phyloP scores from a whole-genome alignment of 2,329 filamentous ascomycete species.

The Tolypocladium ovalisporum region DNA sequence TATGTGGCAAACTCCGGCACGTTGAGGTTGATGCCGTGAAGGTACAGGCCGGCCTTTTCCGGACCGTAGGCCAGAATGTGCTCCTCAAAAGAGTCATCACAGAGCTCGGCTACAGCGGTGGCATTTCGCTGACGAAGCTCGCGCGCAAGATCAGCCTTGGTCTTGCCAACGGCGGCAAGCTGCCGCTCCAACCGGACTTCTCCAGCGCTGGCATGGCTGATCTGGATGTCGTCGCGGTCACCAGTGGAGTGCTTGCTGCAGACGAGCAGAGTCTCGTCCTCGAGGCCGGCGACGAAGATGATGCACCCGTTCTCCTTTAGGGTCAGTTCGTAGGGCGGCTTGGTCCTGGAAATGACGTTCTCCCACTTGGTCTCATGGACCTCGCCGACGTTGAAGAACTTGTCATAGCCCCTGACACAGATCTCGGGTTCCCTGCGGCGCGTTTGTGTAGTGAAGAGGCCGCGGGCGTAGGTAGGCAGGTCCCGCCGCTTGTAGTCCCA shows the following conservation, averaged over 20 bases:
- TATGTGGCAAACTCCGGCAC: constrained; percentile 87
- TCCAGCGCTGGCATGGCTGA: constrained; percentile 77
- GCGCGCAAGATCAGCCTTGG: constrained; percentile 63
- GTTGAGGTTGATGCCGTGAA: constrained; percentile 95
- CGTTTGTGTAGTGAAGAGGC: constrained; percentile 77
- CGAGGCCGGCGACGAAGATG: constrained; percentile 87
- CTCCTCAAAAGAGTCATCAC: constrained; percentile 93
- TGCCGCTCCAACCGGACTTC: constrained; percentile 76
- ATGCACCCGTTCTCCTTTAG: constrained; percentile 99
- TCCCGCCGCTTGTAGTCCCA: constrained; percentile 88
- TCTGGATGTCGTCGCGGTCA: constrained; percentile 53
- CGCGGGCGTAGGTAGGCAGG: constrained; percentile 85
- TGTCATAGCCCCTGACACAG: constrained; percentile 85
- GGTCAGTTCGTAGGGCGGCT: constrained; percentile 86
- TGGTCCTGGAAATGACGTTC: constrained; percentile 63
- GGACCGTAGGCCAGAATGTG: constrained; percentile 84
- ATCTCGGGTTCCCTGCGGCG: constrained; percentile 62
- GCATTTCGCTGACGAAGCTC: constrained; percentile 70
- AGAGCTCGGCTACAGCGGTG: constrained; percentile 93
- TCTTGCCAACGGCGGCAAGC: constrained; percentile 66
- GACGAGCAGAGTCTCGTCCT: constrained; percentile 83
- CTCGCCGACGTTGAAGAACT: constrained; percentile 94
- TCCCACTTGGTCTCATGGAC: constrained; percentile 72
- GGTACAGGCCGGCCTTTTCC: constrained; percentile 77
- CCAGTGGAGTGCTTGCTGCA: constrained; percentile 99